These are phyloP conservation scores for Pichia scutulata DNA, from an alignment of 805 yeast genomes.

Conservation along the genomic window DNA sequence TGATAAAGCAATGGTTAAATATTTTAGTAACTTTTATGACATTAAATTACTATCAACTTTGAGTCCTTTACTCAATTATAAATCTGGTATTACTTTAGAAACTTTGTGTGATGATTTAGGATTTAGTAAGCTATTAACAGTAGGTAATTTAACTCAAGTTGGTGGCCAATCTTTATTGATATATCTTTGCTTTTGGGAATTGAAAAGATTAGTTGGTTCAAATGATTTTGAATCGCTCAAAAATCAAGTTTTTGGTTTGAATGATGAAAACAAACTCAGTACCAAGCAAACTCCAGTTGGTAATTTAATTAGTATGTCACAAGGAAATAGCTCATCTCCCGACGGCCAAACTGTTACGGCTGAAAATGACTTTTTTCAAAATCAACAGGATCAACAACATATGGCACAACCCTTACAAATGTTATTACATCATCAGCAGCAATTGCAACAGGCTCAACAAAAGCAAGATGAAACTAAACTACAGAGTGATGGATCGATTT, in stretches of 20 bases:
- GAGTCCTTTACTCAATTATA: conserved; percentile 16
- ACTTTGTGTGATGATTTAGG: conserved; percentile 64
- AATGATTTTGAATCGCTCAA: conserved; percentile 14
- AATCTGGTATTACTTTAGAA: conserved; percentile 37
- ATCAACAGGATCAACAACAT: conserved; percentile 9
- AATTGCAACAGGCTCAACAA: conserved; percentile 1
- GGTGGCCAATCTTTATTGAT: conserved; percentile 60
- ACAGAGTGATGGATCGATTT: neutral
- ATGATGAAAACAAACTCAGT: conserved; percentile 14
- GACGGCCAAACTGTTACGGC: conserved; percentile 1
- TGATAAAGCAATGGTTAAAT: conserved; percentile 57
- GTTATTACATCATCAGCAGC: conserved; percentile 6
- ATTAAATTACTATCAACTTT: conserved; percentile 47
- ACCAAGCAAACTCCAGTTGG: conserved; percentile 4
- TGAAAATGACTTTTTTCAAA: conserved; percentile 7
- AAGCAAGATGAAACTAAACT: neutral
- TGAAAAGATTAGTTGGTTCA: conserved; percentile 27
- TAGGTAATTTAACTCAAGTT: conserved; percentile 40
- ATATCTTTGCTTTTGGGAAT: conserved; percentile 56
- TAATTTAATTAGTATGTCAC: neutral
- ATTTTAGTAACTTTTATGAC: conserved; percentile 79
- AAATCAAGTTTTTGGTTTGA: conserved; percentile 28
- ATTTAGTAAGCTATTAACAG: conserved; percentile 49
- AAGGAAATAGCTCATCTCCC: neutral
- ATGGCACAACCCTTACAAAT: conserved; percentile 4